Conservation (phyloP, 768 basidiomycete genomes). For the Cystobasidium tubakii region DNA sequence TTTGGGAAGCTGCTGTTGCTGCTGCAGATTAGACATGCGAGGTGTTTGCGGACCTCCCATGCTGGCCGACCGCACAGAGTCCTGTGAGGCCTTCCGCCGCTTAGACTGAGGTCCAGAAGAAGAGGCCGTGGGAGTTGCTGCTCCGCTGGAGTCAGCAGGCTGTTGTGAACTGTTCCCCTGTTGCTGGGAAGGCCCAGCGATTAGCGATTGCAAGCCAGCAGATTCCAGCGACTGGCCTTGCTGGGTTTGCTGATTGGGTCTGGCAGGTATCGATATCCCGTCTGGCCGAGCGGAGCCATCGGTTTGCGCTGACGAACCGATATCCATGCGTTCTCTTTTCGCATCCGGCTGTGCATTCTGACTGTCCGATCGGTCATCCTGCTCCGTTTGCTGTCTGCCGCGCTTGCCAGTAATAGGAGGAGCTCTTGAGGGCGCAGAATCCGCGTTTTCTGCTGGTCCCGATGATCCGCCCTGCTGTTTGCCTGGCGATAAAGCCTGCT, state of each 20-base stretch:
- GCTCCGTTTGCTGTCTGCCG: constrained; percentile 1
- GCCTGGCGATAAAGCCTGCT: background rate
- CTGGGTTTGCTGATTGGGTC: background rate
- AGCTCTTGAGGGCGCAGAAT: background rate
- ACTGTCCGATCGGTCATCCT: background rate
- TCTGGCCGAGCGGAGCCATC: background rate
- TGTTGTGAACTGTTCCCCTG: background rate
- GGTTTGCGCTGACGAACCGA: background rate
- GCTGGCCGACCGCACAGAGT: background rate
- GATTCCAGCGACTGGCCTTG: background rate
- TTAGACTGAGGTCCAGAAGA: background rate
- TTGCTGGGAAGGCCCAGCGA: background rate
- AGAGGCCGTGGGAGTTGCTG: background rate
- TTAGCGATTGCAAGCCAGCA: background rate
- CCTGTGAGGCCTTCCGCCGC: background rate
- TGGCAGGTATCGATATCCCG: background rate
- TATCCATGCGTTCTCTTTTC: constrained; percentile 27
- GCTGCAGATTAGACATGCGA: constrained; percentile 8
- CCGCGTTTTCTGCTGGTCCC: background rate
- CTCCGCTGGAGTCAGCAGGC: background rate
- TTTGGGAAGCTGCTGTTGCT: background rate
- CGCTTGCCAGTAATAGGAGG: constrained; percentile 32
- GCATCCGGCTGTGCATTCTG: background rate
- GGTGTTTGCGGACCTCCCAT: background rate
- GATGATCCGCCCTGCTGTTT: background rate